Evolutionary conservation across 2,329 filamentous ascomycete genomes (phyloP).

Genomic region (Domatiomyces globalis): DNA sequence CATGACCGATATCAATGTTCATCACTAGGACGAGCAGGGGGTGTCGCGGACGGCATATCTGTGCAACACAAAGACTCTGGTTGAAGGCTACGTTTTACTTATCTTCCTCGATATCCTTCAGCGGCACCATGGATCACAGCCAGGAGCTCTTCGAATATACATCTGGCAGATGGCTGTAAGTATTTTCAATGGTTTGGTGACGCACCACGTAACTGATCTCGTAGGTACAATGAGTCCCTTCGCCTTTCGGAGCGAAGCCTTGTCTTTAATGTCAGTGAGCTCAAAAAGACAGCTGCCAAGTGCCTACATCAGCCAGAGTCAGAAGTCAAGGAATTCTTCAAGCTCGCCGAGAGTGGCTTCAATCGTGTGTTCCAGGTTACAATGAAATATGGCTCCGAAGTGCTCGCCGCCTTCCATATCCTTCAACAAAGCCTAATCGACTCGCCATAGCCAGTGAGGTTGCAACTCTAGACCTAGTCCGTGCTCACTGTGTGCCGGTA

Average conservation of each 20-base stretch:
- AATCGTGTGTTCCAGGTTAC: conserved; percentile 23
- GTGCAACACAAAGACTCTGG: neutral
- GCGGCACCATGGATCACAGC: no score
- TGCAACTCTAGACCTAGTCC: conserved; percentile 23
- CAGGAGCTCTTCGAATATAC: neutral
- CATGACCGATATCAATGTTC: no score
- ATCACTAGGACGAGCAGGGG: neutral
- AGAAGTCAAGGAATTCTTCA: conserved; percentile 17
- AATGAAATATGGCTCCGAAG: conserved; percentile 19
- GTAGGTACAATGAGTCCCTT: conserved; percentile 1
- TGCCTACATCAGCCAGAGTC: conserved; percentile 5
- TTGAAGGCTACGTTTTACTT: neutral
- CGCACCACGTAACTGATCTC: neutral
- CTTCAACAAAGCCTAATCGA: conserved; percentile 18
- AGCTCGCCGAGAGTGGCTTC: conserved; percentile 26
- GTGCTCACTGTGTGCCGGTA: conserved; percentile 22
- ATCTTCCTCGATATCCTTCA: neutral
- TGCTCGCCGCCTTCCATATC: conserved; percentile 26
- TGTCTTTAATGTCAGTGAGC: conserved; percentile 14
- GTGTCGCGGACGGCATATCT: neutral
- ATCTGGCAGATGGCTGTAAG: neutral
- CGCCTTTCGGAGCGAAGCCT: neutral
- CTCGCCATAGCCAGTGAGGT: conserved; percentile 26
- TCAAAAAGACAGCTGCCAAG: conserved; percentile 11
- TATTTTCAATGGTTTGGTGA: neutral